These are phyloP conservation scores for Bolboschoenoplectus hybrid DNA, from an alignment of 202 grass and related monocot species.

Conservation along the genomic window DNA sequence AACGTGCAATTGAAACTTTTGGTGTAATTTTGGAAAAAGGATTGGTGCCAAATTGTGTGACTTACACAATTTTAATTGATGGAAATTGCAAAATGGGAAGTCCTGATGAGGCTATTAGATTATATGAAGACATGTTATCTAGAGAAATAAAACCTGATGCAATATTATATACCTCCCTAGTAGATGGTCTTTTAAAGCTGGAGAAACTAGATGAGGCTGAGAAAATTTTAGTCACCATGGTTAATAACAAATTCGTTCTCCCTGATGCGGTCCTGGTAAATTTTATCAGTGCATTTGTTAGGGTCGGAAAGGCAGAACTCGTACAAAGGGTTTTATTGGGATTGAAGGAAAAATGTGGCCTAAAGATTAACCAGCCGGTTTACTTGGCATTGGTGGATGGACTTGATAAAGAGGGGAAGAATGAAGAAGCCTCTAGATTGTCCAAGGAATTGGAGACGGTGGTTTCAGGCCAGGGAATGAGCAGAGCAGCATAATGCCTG, in stretches of 20 bases:
- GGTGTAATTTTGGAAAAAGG: constrained; percentile 44
- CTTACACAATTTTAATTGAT: constrained; percentile 74
- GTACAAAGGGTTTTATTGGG: constrained; percentile 47
- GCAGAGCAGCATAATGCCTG: not conserved
- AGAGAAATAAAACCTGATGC: constrained; percentile 59
- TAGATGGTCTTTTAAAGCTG: constrained; percentile 55
- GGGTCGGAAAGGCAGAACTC: constrained; percentile 45
- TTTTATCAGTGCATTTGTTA: constrained; percentile 47
- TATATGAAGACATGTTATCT: constrained; percentile 72
- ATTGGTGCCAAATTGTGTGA: constrained; percentile 60
- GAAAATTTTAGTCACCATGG: constrained; percentile 53
- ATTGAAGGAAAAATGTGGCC: constrained; percentile 49
- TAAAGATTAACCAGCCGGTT: constrained; percentile 10
- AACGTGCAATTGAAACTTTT: constrained; percentile 50
- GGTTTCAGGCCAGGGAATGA: not conserved
- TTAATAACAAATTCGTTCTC: constrained; percentile 49
- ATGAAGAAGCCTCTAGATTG: constrained; percentile 29
- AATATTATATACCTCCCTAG: constrained; percentile 50
- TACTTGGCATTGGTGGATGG: constrained; percentile 29
- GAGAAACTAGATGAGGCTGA: constrained; percentile 57
- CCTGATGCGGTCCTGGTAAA: constrained; percentile 40
- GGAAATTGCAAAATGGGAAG: constrained; percentile 61
- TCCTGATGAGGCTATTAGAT: constrained; percentile 49
- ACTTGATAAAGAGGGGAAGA: constrained; percentile 19
- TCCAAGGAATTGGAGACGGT: constrained; percentile 29